Evolutionary conservation across 306 rosid species (phyloP).

Genomic region (Medicago ruthenica): DNA sequence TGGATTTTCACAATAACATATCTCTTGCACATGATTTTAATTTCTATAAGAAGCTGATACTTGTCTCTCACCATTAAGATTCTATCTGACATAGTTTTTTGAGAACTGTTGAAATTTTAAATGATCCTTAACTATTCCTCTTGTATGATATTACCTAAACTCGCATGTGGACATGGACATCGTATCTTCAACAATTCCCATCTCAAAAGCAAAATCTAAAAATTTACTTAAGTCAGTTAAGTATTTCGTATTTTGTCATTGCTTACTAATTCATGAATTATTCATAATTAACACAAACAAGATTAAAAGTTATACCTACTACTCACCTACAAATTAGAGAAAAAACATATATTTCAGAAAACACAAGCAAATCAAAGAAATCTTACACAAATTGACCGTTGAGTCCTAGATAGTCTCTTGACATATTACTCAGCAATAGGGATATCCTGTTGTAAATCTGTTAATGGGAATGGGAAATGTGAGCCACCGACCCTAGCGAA

Average conservation of each 20-base stretch:
- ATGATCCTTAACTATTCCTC: background rate
- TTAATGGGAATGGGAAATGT: no score
- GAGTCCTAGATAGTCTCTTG: no score
- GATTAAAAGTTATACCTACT: no score
- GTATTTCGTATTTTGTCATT: background rate
- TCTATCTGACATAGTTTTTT: background rate
- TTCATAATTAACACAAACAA: background rate
- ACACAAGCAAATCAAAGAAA: no score
- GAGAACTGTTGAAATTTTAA: background rate
- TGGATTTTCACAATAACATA: background rate
- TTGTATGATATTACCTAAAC: background rate
- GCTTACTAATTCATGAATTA: background rate
- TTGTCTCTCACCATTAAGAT: slow-evolving; percentile 18
- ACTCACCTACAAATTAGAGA: no score
- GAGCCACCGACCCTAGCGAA: no score
- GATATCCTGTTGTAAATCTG: no score
- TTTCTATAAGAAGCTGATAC: background rate
- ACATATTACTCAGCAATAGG: no score
- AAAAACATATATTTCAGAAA: no score
- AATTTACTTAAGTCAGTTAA: background rate
- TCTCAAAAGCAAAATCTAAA: slow-evolving; percentile 10
- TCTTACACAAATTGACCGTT: no score
- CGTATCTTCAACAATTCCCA: background rate
- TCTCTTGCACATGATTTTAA: background rate
- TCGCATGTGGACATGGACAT: background rate